Percentiles rank a stretch among this genome's conserved stretches.
Conservation (phyloP, 345 rosid genomes). For the Salix udensis region DNA sequence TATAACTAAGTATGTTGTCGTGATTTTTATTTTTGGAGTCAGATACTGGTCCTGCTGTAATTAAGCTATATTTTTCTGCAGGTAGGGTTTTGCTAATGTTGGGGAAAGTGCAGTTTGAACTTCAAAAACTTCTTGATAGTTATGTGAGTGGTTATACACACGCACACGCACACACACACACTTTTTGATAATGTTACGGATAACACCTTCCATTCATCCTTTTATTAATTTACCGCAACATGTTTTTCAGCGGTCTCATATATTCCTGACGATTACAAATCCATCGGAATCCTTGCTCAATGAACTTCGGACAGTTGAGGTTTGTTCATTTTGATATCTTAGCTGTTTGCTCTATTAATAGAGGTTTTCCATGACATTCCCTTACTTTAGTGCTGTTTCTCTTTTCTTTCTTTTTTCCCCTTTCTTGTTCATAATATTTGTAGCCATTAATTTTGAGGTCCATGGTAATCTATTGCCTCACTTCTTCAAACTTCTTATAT, state of each 20-base stretch:
- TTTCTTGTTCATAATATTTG: background rate
- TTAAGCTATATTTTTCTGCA: constrained; percentile 34
- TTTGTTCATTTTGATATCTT: constrained; percentile 34
- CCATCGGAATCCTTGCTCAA: constrained; percentile 93
- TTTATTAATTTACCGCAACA: constrained; percentile 12
- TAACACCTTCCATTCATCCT: background rate
- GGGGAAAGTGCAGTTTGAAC: constrained; percentile 81
- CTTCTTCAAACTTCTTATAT: background rate
- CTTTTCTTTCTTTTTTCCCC: too few species aligned
- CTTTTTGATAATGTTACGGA: background rate
- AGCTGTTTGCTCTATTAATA: constrained; percentile 5
- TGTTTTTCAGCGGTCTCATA: constrained; percentile 69
- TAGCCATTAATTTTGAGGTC: background rate
- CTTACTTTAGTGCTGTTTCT: background rate
- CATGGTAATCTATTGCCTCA: background rate
- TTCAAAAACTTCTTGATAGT: constrained; percentile 76
- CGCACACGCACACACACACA: too few species aligned
- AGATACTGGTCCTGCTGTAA: background rate
- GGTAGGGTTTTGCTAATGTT: constrained; percentile 67
- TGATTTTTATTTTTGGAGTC: background rate
- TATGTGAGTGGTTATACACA: constrained; percentile 59
- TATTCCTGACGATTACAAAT: constrained; percentile 69
- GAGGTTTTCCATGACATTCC: background rate
- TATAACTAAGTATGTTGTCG: background rate
- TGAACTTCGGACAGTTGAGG: constrained; percentile 97